phyloP scores from a whole-genome alignment of 768 basidiomycete species.

The Lyophyllum semitale region DNA sequence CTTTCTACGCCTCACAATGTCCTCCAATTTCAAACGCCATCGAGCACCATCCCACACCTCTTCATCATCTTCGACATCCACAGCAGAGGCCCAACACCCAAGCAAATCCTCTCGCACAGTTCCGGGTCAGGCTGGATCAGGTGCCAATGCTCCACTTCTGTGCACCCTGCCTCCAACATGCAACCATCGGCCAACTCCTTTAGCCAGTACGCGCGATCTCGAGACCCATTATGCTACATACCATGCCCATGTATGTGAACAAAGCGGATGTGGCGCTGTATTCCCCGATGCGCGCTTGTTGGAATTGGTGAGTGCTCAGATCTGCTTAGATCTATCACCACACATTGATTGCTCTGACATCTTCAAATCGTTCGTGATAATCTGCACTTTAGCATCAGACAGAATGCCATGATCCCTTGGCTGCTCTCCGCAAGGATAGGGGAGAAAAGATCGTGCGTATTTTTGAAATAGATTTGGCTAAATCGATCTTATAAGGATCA shows the following conservation, averaged over 20 bases:
- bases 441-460: slow-evolving; percentile 82
- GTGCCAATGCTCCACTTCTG: slow-evolving; percentile 39
- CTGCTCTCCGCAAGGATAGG: slow-evolving; percentile 71
- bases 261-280: slow-evolving; percentile 69
- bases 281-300: slow-evolving; percentile 83
- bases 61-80: slow-evolving; percentile 33
- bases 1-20: slow-evolving; percentile 12
- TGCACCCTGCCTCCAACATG: slow-evolving; percentile 88
- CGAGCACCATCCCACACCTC: slow-evolving; percentile 39
- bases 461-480: neutral
- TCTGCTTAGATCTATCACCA: neutral
- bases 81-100: slow-evolving; percentile 26
- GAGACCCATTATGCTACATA: slow-evolving; percentile 84
- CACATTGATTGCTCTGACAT: neutral
- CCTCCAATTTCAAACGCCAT: slow-evolving; percentile 34
- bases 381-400: slow-evolving; percentile 62
- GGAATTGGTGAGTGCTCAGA: slow-evolving; percentile 64
- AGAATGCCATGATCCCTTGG: slow-evolving; percentile 87
- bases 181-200: slow-evolving; percentile 61
- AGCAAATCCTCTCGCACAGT: slow-evolving; percentile 31
- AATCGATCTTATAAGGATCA: neutral
- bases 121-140: slow-evolving; percentile 15
- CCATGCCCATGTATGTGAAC: slow-evolving; percentile 82
- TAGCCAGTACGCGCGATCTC: slow-evolving; percentile 67
- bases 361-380: neutral